Evolutionary conservation across 805 yeast genomes (phyloP).

Genomic region (Yamadazyma phyllophila): DNA sequence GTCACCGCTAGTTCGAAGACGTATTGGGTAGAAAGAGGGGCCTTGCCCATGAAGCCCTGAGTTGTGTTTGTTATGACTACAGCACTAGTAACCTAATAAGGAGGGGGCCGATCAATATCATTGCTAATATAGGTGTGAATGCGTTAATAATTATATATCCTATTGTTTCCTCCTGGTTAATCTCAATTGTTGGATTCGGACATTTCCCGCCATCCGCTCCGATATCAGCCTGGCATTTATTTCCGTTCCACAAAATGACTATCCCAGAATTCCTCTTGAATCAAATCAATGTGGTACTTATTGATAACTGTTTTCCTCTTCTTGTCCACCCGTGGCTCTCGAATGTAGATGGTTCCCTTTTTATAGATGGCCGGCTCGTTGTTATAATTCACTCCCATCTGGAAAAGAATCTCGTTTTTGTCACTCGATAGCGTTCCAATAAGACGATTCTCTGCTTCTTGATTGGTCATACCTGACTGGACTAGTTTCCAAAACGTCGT

Average conservation of each 20-base stretch:
- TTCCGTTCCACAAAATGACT: constrained; percentile 21
- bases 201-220: no score
- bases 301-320: constrained; percentile 44
- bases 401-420: constrained; percentile 84
- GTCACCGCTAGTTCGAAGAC: no score
- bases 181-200: not conserved
- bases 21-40: no score
- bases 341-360: constrained; percentile 70
- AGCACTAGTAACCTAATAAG: no score
- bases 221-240: no score
- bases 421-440: constrained; percentile 79
- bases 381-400: constrained; percentile 85
- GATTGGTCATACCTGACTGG: constrained; percentile 57
- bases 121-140: no score
- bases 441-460: constrained; percentile 76
- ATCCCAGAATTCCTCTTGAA: constrained; percentile 63
- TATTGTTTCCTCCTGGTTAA: no score
- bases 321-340: constrained; percentile 52
- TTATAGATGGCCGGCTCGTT: constrained; percentile 84
- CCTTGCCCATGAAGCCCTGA: no score
- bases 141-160: no score
- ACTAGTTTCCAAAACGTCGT: constrained; percentile 91
- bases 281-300: constrained; percentile 57
- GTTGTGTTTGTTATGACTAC: no score
- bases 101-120: no score